These are phyloP conservation scores for Chlamydomonas asymmetrica DNA, from an alignment of 139 green algal genomes.

Conservation along the genomic window DNA sequence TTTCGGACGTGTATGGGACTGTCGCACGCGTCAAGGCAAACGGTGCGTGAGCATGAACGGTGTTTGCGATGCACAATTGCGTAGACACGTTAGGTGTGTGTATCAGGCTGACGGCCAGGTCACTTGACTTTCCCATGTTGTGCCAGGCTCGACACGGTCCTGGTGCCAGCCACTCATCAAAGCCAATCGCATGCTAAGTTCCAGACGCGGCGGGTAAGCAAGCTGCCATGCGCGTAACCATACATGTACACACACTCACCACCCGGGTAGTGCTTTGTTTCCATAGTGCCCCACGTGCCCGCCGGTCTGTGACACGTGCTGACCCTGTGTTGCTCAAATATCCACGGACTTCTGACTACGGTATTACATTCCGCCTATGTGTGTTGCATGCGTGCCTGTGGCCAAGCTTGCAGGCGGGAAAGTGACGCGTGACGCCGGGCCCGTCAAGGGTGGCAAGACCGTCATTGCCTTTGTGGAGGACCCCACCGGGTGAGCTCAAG, in stretches of 20 bases:
- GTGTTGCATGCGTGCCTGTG: not conserved
- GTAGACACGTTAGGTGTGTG: not conserved
- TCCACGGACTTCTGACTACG: not conserved
- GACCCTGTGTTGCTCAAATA: slow-evolving; percentile 3
- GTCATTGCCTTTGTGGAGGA: slow-evolving; percentile 92
- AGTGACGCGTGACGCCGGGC: slow-evolving; percentile 81
- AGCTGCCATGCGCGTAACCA: too few species aligned
- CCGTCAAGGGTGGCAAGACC: slow-evolving; percentile 87
- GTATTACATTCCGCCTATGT: not conserved
- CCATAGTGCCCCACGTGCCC: too few species aligned
- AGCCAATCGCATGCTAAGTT: not conserved
- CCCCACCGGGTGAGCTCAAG: slow-evolving; percentile 86
- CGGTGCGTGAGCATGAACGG: too few species aligned
- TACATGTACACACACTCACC: too few species aligned
- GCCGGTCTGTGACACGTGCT: too few species aligned
- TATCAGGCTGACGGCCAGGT: slow-evolving; percentile 8
- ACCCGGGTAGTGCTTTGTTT: too few species aligned
- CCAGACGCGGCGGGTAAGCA: not conserved
- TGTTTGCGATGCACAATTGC: not conserved
- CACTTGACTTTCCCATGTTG: not conserved
- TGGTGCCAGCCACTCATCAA: not conserved
- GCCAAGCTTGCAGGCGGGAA: slow-evolving; percentile 9
- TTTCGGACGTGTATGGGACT: slow-evolving; percentile 74
- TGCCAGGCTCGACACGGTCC: slow-evolving; percentile 18
- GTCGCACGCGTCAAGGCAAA: slow-evolving; percentile 63